Percentiles rank a stretch among this genome's conserved stretches.
These are phyloP conservation scores for Fusarium sulawesiense DNA, from an alignment of 2,329 filamentous ascomycete genomes.

Conservation along the genomic window DNA sequence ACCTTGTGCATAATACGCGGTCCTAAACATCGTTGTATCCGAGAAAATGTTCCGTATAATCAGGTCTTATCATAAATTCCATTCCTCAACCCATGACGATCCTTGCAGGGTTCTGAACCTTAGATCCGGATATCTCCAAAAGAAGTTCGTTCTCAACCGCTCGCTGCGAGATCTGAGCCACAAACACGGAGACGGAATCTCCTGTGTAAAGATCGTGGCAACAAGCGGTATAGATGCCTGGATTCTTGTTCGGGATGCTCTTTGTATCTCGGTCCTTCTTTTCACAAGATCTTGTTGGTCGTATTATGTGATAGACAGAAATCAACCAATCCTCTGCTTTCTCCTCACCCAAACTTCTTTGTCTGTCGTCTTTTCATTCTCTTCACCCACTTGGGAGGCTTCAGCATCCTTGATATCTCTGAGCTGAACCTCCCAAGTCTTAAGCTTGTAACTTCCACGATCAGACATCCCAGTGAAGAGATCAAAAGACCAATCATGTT, in stretches of 20 bases:
- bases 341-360: conserved; percentile 59
- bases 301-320: background rate
- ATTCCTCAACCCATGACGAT: background rate
- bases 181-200: too few relatives aligned
- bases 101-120: background rate
- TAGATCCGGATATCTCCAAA: background rate
- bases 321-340: conserved; percentile 54
- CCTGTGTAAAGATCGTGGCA: too few relatives aligned
- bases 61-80: too few relatives aligned
- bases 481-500: conserved; percentile 79
- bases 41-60: background rate
- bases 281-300: background rate
- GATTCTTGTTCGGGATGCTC: too few relatives aligned
- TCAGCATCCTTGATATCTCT: conserved; percentile 45
- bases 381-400: background rate
- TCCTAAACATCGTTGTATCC: background rate
- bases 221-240: too few relatives aligned
- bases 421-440: conserved; percentile 72
- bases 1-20: background rate
- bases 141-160: background rate
- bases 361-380: background rate
- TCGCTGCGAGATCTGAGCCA: background rate
- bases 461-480: conserved; percentile 71
- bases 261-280: background rate
- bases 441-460: conserved; percentile 69